Percentiles rank a stretch among this genome's conserved stretches.
These are phyloP conservation scores for Trichosanthes truncata DNA, from an alignment of 306 rosid species.

Conservation along the genomic window DNA sequence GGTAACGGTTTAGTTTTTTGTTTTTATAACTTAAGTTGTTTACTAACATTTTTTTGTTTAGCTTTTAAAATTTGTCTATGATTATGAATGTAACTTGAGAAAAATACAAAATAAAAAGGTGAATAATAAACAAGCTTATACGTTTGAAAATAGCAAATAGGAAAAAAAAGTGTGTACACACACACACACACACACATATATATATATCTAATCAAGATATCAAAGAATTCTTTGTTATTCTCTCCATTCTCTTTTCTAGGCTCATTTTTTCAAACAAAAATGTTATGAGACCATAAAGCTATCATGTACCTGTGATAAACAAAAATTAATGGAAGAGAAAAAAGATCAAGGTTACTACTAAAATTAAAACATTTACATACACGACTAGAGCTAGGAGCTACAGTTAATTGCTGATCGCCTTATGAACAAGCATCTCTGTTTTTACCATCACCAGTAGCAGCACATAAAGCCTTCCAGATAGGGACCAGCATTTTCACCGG, in stretches of 20 bases:
- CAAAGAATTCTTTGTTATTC: too few species aligned
- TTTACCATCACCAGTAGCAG: slow-evolving; percentile 20
- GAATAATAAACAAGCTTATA: neutral
- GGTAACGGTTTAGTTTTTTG: neutral
- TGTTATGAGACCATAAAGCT: neutral
- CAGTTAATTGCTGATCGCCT: neutral
- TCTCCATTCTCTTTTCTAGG: neutral
- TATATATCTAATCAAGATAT: neutral
- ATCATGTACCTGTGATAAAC: neutral
- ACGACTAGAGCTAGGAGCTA: neutral
- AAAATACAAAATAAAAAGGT: neutral
- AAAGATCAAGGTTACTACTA: neutral
- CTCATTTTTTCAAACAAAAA: neutral
- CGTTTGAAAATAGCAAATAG: neutral
- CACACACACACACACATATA: too few species aligned
- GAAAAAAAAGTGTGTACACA: too few species aligned
- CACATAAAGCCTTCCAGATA: slow-evolving; percentile 86
- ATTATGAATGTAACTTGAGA: neutral
- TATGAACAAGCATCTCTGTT: neutral
- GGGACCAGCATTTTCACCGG: slow-evolving; percentile 74
- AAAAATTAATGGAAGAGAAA: neutral
- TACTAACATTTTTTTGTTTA: neutral
- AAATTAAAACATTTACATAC: neutral
- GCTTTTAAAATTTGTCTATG: neutral
- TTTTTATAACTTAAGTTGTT: neutral